Base-by-base conservation (phyloP, 2,329 filamentous ascomycete genomes). In the Colletotrichum limetticola region DNA sequence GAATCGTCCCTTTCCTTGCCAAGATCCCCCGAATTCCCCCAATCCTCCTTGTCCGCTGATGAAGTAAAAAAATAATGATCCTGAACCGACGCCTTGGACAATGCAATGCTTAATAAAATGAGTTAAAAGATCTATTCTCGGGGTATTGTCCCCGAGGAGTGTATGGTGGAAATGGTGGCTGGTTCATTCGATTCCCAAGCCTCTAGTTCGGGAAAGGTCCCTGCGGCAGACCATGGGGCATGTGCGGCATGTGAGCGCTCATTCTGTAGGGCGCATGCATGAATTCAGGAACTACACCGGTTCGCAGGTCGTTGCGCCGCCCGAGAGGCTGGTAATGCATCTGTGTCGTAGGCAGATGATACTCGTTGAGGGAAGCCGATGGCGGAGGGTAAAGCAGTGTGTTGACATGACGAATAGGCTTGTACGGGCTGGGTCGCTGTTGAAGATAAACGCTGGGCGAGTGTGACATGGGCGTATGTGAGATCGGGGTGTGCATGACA, bases 311-410 rank as follows among this genome's bases (percentile, higher is more conserved):
- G 71, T 91, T 87, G 37, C 91, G 86, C 78, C 93, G 91, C 9
- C 93, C 93, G 5, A 96, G 83, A 9, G 93, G 93, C 76, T 95
- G 92, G 79, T 97, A 94, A 80, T 96, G 93, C 92, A 97, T 95
- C 83, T 95, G 90, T 65, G 93, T 91, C 86, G 85, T 83, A 81
- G 89, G 78, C 6, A 94, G 85, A 76, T 93, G 87, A 79, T 95
- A 93, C 77, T 93, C 89, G 75, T 96, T 92, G 75, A 97, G 89
- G 8, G 94, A 94, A 9, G 91, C 88, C 28, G 94, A 93, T 0
- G 95, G 94, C 7, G 95, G 94, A 37, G 95, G 95, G 71, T 97
- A 95, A 35, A 98, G 87, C n/a, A 98, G 89, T 0, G 95, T 97
- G 77, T 97, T 95, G 72, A 98, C 94, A 74, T 94, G 90, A 66